Conservation (phyloP, 345 rosid genomes). For the Euphorbia pulcherrima region DNA sequence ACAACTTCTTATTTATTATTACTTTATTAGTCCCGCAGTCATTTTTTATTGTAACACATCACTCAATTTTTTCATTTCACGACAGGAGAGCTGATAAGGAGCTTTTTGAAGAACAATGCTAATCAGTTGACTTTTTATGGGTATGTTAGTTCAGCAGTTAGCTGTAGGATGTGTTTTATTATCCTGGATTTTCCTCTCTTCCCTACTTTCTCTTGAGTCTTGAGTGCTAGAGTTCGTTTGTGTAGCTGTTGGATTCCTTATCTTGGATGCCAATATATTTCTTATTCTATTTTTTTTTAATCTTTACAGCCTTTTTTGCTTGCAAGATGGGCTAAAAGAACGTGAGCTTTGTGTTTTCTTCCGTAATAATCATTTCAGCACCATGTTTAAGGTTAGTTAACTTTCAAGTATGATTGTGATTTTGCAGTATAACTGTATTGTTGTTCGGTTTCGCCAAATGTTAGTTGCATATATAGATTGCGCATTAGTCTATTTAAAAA, state of each 20-base stretch:
- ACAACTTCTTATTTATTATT: conserved; percentile 1
- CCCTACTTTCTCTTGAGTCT: neutral
- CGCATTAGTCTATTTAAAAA: too few relatives aligned
- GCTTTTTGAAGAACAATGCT: conserved; percentile 76
- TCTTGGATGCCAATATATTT: neutral
- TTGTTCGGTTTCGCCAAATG: conserved; percentile 4
- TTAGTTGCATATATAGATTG: too few relatives aligned
- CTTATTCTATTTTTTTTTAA: neutral
- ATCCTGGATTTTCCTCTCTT: neutral
- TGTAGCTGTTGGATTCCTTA: neutral
- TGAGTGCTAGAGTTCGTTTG: conserved; percentile 9
- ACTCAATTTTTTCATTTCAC: conserved; percentile 22
- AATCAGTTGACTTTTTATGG: conserved; percentile 85
- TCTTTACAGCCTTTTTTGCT: conserved; percentile 70
- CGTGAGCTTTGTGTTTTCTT: conserved; percentile 93
- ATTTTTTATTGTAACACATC: conserved; percentile 8
- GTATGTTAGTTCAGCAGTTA: conserved; percentile 41
- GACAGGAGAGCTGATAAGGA: conserved; percentile 73
- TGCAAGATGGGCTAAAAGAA: conserved; percentile 89
- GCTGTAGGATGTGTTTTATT: conserved; percentile 9
- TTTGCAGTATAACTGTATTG: conserved; percentile 1
- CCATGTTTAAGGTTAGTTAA: conserved; percentile 94
- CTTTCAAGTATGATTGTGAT: conserved; percentile 10
- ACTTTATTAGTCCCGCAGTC: neutral
- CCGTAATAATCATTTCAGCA: conserved; percentile 96